Base-by-base conservation (phyloP, 1,284 basidiomycete species). In the Boletus hoseneyae region DNA sequence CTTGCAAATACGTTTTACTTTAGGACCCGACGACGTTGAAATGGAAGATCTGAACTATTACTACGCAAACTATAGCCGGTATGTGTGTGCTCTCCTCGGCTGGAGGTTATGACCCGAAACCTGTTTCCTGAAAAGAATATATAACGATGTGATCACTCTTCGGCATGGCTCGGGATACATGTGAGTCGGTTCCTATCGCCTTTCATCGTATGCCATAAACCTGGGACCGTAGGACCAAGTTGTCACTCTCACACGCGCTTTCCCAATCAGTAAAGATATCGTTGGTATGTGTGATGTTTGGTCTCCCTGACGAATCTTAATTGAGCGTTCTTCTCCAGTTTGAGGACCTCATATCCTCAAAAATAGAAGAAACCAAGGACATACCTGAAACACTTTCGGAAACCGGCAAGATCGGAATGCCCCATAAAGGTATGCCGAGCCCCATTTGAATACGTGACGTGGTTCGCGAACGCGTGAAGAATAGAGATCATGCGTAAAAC, bases 11-110 rank as follows among this genome's bases (percentile, higher is more conserved):
- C 23, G 34, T 51, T 50, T 47, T 36, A 13, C 50, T 35, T 27
- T 58, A 90, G 90, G 83, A 42, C 75, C 86, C 11, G 87, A 94
- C 45, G 86, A 88, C 58, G 75, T 93, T 16, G 93, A 98, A 70
- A 93, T 91, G 85, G 95, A 97, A 74, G 95, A 98, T 64, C 75
- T 98, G 40, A 97, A 97, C 69, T 97, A 89, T 70, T 98, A 98
- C 64, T 94, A 96, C 62, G 94, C 94, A 15, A 94, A 96, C 67
- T 97, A 97, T 67, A 93, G 90, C 67, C 83, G 92, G 91, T 90
- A 66, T n/a, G n/a, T 55, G 80, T 60, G 47, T 16, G n/a, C 34
- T 41, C 21, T 42, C 35, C 15, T 52, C 42, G 1, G 36, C 35
- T 39, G 51, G 52, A 55, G 43, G 52, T 52, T 23, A 46, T 46